Percentiles rank a stretch among this genome's conserved stretches.
phyloP scores from a whole-genome alignment of 2,329 filamentous ascomycete species.

The Clathrospora elynae region DNA sequence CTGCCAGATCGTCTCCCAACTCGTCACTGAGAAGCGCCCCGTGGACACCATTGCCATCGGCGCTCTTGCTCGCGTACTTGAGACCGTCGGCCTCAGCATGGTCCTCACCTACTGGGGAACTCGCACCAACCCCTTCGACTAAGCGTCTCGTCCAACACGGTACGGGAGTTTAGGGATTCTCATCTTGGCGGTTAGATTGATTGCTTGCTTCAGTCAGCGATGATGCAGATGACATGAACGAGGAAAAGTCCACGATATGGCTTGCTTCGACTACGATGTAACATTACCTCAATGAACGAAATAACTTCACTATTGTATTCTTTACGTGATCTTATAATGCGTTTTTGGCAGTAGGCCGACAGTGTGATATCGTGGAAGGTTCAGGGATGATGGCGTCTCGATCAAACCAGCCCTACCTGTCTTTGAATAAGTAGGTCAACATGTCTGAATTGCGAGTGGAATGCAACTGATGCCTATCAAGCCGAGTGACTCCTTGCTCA shows the following conservation, averaged over 20 bases:
- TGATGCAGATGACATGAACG: conserved; percentile 31
- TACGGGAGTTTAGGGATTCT: conserved; percentile 30
- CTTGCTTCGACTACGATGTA: conserved; percentile 36
- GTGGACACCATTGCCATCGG: conserved; percentile 88
- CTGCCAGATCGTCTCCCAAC: conserved; percentile 76
- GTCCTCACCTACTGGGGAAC: conserved; percentile 99
- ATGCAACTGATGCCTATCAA: no score
- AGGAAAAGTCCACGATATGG: conserved; percentile 24
- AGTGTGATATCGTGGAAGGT: no score
- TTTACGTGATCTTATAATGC: background rate
- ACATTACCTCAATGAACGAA: conserved; percentile 31
- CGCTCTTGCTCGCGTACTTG: conserved; percentile 80
- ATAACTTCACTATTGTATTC: conserved; percentile 9
- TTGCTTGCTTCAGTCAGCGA: conserved; percentile 27
- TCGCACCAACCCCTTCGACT: conserved; percentile 88
- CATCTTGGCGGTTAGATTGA: conserved; percentile 35
- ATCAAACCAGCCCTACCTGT: no score
- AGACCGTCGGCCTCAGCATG: conserved; percentile 88
- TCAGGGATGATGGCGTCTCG: background rate
- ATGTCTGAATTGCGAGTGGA: no score
- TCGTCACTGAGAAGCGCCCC: conserved; percentile 90
- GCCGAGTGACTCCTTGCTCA: no score
- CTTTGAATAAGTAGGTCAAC: no score
- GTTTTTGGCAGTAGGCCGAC: no score
- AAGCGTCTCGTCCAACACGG: conserved; percentile 47